Evolutionary conservation across 2,329 filamentous ascomycete species (phyloP).

Genomic region (Exophiala xenobiotica): DNA sequence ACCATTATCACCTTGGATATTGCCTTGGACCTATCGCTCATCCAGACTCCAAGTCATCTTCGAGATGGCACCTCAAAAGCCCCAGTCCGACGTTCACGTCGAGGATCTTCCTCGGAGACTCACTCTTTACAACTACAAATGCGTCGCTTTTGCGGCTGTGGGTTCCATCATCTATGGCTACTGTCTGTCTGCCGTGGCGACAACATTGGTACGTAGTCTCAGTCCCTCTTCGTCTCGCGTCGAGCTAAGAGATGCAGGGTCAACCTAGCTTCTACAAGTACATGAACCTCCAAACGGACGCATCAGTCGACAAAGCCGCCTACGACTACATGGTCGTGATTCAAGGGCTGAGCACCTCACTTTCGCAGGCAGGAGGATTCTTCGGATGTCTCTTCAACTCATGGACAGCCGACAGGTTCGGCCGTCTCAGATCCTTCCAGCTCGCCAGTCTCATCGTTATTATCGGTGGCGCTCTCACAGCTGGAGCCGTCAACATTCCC

Average conservation of each 20-base stretch:
- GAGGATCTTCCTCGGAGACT: not conserved
- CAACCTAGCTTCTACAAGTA: constrained; percentile 3
- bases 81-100: not conserved
- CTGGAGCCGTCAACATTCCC: not conserved
- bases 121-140: not conserved
- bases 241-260: not conserved
- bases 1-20: too few relatives aligned
- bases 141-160: not conserved
- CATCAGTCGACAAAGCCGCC: not conserved
- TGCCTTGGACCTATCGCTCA: too few relatives aligned
- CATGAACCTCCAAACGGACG: constrained; percentile 3
- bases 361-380: not conserved
- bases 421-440: constrained; percentile 1
- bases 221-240: not conserved
- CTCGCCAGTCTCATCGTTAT: not conserved
- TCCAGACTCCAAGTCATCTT: too few relatives aligned
- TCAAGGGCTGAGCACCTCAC: not conserved
- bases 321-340: constrained; percentile 2
- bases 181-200: not conserved
- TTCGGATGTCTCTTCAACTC: not conserved
- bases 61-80: not conserved
- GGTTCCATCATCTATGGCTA: not conserved
- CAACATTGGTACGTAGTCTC: not conserved
- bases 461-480: not conserved
- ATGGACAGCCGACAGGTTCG: not conserved